A percentile compares a stretch with the other conserved stretches of the same genome.
These are phyloP conservation scores for Trichoderma sp. DNA, from an alignment of 2,329 filamentous ascomycete species.

Conservation along the genomic window DNA sequence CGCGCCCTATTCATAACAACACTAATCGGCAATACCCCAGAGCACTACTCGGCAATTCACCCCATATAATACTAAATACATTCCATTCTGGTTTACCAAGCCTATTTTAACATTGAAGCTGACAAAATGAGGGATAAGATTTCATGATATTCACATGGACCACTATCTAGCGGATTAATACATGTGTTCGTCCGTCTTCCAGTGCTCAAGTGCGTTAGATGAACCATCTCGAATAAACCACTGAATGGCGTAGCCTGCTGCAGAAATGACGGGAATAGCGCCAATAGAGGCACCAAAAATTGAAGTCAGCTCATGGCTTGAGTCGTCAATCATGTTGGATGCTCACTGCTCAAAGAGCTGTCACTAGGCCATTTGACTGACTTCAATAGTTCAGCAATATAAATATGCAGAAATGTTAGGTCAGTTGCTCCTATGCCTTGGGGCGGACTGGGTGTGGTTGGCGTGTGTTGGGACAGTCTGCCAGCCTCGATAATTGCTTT, in stretches of 20 bases:
- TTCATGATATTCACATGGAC: neutral
- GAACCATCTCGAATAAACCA: no score
- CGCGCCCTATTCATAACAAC: neutral
- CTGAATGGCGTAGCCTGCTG: neutral
- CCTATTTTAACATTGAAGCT: neutral
- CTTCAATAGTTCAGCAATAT: neutral
- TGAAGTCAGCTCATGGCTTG: neutral
- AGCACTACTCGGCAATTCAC: neutral
- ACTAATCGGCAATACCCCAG: neutral
- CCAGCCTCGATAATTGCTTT: neutral
- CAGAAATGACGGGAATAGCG: neutral
- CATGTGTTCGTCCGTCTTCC: neutral
- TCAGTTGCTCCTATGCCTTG: neutral
- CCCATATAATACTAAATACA: neutral
- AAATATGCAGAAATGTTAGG: neutral
- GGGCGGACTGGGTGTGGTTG: neutral
- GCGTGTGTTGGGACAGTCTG: neutral
- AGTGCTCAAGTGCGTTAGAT: neutral
- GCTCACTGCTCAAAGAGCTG: neutral
- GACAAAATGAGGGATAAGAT: neutral
- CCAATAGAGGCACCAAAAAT: neutral
- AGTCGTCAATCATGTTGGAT: neutral
- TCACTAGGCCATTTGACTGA: neutral
- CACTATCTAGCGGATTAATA: neutral
- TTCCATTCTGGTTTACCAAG: neutral